These are phyloP conservation scores for Exserohilum rostratum DNA, from an alignment of 2,329 filamentous ascomycete species.

Conservation along the genomic window DNA sequence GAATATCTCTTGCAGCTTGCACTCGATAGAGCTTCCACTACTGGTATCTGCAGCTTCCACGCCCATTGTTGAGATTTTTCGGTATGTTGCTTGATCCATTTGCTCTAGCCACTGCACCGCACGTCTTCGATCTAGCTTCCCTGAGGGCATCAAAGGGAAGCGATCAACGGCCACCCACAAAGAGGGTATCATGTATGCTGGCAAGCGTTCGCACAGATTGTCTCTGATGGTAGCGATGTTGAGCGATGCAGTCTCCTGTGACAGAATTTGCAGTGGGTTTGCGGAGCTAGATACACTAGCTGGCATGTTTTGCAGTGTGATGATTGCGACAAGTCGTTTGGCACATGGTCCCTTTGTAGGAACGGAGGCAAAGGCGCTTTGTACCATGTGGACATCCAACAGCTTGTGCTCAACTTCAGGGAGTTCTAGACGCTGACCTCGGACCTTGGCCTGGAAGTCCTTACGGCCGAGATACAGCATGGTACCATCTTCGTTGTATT, in stretches of 20 bases:
- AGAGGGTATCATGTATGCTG: constrained; percentile 45
- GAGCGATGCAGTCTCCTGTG: constrained; percentile 29
- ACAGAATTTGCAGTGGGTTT: constrained; percentile 24
- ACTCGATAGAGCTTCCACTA: constrained; percentile 27
- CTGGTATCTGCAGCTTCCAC: constrained; percentile 19
- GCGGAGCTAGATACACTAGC: not conserved
- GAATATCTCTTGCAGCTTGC: constrained; percentile 39
- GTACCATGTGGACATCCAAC: constrained; percentile 33
- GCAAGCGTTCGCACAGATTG: constrained; percentile 35
- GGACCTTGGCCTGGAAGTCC: constrained; percentile 47
- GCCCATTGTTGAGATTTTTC: constrained; percentile 32
- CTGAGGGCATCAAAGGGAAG: constrained; percentile 42
- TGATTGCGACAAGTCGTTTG: constrained; percentile 40
- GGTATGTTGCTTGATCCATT: constrained; percentile 39
- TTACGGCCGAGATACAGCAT: constrained; percentile 43
- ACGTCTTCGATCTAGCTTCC: constrained; percentile 41
- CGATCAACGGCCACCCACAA: constrained; percentile 36
- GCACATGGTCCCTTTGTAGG: constrained; percentile 37
- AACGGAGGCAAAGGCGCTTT: constrained; percentile 38
- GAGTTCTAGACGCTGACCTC: constrained; percentile 53
- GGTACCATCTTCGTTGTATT: constrained; percentile 45
- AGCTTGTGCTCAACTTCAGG: constrained; percentile 55
- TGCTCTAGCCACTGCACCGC: constrained; percentile 39
- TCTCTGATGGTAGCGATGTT: constrained; percentile 36
- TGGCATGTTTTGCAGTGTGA: constrained; percentile 31